phyloP scores from a whole-genome alignment of 148 eudicot species.

The Persicaria tinctoria region DNA sequence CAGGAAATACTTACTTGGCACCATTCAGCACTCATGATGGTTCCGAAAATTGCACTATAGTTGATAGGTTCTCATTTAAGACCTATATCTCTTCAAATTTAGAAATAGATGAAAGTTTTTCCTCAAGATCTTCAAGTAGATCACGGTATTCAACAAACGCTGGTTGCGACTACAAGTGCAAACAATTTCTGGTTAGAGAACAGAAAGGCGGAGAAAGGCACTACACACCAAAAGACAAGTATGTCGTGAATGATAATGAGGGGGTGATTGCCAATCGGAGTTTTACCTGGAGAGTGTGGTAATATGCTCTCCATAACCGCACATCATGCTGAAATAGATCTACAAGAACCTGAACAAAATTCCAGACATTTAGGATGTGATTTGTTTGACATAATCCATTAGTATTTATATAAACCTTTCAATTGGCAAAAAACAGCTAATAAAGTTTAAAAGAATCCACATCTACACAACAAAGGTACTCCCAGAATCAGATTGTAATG shows the following conservation, averaged over 20 bases:
- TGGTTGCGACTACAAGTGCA: conserved; percentile 36
- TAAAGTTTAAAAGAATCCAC: background rate
- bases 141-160: conserved; percentile 57
- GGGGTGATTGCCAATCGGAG: conserved; percentile 10
- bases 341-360: conserved; percentile 58
- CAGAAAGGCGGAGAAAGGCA: conserved; percentile 11
- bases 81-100: conserved; percentile 20
- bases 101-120: conserved; percentile 27
- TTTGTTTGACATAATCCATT: background rate
- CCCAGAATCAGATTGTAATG: background rate
- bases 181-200: background rate
- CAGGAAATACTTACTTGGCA: conserved; percentile 9
- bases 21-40: conserved; percentile 2
- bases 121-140: conserved; percentile 64
- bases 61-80: background rate
- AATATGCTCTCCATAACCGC: conserved; percentile 82
- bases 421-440: background rate
- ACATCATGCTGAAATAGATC: conserved; percentile 85
- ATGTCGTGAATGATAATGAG: background rate
- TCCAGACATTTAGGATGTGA: background rate
- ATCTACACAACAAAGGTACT: background rate
- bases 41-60: conserved; percentile 3
- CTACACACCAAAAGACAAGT: background rate
- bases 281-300: conserved; percentile 60
- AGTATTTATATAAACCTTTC: background rate